phyloP scores from a whole-genome alignment of 495 filamentous ascomycete genomes.

The Penicillium ochrochloron region DNA sequence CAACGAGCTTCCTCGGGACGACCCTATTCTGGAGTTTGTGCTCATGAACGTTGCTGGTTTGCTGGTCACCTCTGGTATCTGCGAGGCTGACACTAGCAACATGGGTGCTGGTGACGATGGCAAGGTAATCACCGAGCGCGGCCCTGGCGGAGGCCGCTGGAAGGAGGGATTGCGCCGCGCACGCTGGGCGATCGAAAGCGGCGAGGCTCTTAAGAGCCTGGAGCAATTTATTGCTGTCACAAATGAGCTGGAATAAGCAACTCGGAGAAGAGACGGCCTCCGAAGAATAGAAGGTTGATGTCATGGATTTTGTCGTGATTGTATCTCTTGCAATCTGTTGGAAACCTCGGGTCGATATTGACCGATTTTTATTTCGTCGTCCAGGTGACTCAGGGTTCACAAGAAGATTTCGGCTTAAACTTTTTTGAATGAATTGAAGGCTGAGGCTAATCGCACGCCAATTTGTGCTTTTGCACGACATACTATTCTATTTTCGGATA shows the following conservation, averaged over 20 bases:
- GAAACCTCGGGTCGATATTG: background rate
- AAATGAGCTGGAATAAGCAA: conserved; percentile 41
- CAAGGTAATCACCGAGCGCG: conserved; percentile 74
- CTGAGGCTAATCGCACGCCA: too few relatives aligned
- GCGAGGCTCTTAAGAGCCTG: conserved; percentile 77
- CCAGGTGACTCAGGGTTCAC: background rate
- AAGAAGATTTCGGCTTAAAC: background rate
- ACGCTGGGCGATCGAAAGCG: conserved; percentile 80
- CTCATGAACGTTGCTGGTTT: conserved; percentile 91
- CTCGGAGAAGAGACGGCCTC: background rate
- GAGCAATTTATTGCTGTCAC: conserved; percentile 67
- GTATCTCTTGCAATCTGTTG: background rate
- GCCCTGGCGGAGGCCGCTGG: conserved; percentile 86
- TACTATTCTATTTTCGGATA: too few relatives aligned
- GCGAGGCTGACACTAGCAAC: conserved; percentile 75
- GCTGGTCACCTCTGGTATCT: conserved; percentile 81
- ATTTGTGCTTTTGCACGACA: too few relatives aligned
- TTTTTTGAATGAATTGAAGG: background rate
- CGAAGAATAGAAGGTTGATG: conserved; percentile 1
- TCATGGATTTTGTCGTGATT: background rate
- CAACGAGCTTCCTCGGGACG: conserved; percentile 69
- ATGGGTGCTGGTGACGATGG: conserved; percentile 78
- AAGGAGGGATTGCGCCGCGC: conserved; percentile 89
- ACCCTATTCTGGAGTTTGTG: conserved; percentile 92
- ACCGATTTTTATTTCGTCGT: background rate